phyloP scores from a whole-genome alignment of 208 protist species.

The Entamoeba nuttalli region DNA sequence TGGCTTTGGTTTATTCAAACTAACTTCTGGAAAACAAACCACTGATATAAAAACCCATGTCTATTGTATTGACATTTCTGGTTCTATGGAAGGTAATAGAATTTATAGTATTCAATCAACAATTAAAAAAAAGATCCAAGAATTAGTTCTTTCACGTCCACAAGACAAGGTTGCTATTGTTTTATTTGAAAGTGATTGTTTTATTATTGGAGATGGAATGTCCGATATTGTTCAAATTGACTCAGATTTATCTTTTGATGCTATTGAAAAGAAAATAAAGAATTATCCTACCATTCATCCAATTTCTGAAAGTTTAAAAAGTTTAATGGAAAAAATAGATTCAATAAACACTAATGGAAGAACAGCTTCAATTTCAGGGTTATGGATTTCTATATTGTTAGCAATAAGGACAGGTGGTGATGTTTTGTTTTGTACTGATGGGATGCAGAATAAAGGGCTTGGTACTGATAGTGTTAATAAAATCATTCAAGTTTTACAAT shows the following conservation, averaged over 20 bases:
- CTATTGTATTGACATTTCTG: neutral
- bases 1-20: too few species aligned
- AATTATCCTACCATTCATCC: neutral
- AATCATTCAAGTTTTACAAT: neutral
- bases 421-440: neutral
- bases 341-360: neutral
- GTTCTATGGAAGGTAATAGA: neutral
- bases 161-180: neutral
- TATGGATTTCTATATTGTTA: neutral
- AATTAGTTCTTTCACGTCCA: neutral
- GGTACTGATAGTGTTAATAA: neutral
- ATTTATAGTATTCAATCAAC: neutral
- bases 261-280: neutral
- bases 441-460: neutral
- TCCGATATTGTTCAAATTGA: neutral
- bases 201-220: neutral
- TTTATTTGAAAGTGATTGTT: neutral
- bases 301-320: neutral
- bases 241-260: neutral
- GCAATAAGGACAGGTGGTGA: neutral
- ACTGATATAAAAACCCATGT: neutral
- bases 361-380: neutral
- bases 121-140: neutral
- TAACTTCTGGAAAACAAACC: too few species aligned
- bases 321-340: neutral